Conservation (phyloP, 257 asterid genomes). For the Buddleja alternifolia region DNA sequence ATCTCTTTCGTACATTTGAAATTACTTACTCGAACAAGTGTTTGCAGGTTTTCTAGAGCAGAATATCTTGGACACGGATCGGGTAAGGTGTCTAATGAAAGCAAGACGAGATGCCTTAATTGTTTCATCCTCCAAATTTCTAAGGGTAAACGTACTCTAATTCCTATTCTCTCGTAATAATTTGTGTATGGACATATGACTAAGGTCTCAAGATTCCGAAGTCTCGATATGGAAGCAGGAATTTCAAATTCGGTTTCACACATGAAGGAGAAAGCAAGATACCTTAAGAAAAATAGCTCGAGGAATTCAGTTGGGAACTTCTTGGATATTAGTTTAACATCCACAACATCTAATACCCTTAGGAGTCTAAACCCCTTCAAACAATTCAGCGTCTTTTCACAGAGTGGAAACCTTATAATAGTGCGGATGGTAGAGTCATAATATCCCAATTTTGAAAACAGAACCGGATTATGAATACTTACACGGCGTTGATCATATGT, state of each 20-base stretch:
- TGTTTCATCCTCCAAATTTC: background rate
- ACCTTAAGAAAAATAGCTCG: constrained; percentile 5
- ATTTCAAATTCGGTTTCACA: background rate
- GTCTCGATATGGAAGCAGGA: constrained; percentile 14
- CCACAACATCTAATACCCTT: background rate
- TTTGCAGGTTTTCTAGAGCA: constrained; percentile 5
- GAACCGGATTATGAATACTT: background rate
- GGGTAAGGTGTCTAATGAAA: background rate
- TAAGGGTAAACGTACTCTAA: background rate
- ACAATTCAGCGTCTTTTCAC: too few relatives aligned
- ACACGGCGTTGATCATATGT: background rate
- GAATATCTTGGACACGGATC: background rate
- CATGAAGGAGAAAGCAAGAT: background rate
- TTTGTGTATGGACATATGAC: too few relatives aligned
- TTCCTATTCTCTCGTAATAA: too few relatives aligned
- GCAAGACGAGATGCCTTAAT: constrained; percentile 1
- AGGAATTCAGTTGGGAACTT: background rate
- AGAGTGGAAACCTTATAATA: background rate
- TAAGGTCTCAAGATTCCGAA: constrained; percentile 32
- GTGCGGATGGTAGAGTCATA: background rate
- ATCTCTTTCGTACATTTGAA: background rate
- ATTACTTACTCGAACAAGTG: background rate
- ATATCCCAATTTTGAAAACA: too few relatives aligned
- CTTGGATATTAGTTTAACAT: background rate
- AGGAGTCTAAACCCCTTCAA: background rate